A percentile compares a stretch with the other conserved stretches of the same genome.
These are phyloP conservation scores for Salvia splendens DNA, from an alignment of 257 asterid species.

Conservation along the genomic window DNA sequence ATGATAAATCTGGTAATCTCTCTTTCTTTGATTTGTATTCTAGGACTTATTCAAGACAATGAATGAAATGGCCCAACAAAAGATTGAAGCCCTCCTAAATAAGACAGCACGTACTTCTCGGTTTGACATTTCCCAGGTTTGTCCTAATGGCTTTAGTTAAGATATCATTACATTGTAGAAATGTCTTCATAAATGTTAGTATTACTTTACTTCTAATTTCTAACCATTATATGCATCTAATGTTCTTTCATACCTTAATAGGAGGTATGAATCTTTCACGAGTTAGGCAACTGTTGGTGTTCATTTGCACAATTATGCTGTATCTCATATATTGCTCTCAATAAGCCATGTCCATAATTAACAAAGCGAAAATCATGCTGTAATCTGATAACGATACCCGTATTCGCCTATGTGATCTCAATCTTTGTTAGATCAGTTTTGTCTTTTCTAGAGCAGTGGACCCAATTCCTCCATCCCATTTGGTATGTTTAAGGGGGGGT, in stretches of 20 bases:
- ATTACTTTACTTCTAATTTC: background rate
- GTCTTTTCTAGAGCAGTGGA: background rate
- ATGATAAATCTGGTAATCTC: slow-evolving; percentile 7
- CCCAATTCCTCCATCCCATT: background rate
- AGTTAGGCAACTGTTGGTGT: slow-evolving; percentile 19
- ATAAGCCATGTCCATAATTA: slow-evolving; percentile 7
- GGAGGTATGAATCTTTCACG: slow-evolving; percentile 16
- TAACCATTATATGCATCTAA: background rate
- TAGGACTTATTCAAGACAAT: slow-evolving; percentile 89
- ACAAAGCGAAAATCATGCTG: background rate
- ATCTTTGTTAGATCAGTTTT: background rate
- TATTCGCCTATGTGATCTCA: slow-evolving; percentile 2
- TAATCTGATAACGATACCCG: background rate
- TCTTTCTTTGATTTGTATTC: slow-evolving; percentile 29
- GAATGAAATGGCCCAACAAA: slow-evolving; percentile 63
- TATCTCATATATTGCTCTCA: slow-evolving; percentile 1
- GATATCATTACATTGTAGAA: slow-evolving; percentile 9
- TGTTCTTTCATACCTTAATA: slow-evolving; percentile 2
- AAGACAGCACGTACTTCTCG: slow-evolving; percentile 51
- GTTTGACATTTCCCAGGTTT: slow-evolving; percentile 72
- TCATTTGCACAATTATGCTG: slow-evolving; percentile 10
- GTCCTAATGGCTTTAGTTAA: slow-evolving; percentile 24
- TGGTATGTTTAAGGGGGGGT: background rate
- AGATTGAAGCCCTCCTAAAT: slow-evolving; percentile 42
- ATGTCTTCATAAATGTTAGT: slow-evolving; percentile 9